Evolutionary conservation across 2,329 filamentous ascomycete genomes (phyloP), one percentile per base, ranked within the genome.

Genomic region (Mycogone perniciosa): DNA sequence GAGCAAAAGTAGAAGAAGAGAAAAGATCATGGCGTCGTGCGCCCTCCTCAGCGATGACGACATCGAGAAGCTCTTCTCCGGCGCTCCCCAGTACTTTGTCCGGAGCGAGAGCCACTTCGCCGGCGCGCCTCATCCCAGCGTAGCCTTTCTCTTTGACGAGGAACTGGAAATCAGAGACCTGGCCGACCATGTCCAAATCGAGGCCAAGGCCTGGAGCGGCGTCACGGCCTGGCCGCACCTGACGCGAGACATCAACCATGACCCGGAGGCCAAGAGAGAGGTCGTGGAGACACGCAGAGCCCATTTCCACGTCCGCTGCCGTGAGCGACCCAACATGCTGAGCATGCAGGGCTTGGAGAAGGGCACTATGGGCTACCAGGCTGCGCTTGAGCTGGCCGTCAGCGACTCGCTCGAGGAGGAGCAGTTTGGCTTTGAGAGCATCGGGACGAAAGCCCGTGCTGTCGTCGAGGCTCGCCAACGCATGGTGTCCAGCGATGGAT

Each of bases 11-110:
- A 20, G 10, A 13, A 38, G 27, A 13, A 35, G 29, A 31, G 34
- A 49, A 13, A 31, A n/a, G 63, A 83, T 81, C 67, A 84, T 84
- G 75, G 72, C 80, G 46, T 27, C 38, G 13, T 46, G 43, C 37
- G 72, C 79, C 41, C 76, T 76, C 44, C 71, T 86, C 52, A 76
- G 69, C 59, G 75, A 80, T 42, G 70, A 73, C 38, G 81, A 86
- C 57, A 70, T 88, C 46, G 81, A 84, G 67, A 81, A 82, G 65
- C 76, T 88, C 60, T 89, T 88, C 71, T 86, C 84, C 29, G 85
- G 85, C n/a, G 85, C 85, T 40, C 85, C 85, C 56, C 84, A 87
- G 63, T 88, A 85, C 70, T 83, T 82, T 64, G 76, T 80, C 57
- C 76, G 79, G 47, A 77, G 75, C 52, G 76, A 81, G 58, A 77